Evolutionary conservation across 2,329 filamentous ascomycete species (phyloP).

Genomic region (Plectosphaerella sp.): DNA sequence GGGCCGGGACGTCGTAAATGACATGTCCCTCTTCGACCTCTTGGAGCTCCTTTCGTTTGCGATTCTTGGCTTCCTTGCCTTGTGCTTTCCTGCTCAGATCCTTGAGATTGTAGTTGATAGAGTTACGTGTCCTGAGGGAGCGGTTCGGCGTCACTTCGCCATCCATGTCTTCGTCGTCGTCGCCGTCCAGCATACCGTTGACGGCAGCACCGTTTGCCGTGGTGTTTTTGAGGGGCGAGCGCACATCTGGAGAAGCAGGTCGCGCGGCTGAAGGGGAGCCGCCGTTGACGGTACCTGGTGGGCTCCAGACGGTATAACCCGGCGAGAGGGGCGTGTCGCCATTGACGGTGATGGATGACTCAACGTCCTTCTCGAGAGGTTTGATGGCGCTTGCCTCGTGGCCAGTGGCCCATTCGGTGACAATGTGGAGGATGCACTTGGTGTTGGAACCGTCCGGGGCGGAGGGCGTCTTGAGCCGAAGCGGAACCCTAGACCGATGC

Average conservation of each 20-base stretch:
- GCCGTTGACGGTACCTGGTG: constrained; percentile 11
- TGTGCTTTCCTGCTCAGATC: constrained; percentile 53
- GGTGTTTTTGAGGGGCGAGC: background rate
- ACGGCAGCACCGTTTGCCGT: constrained; percentile 8
- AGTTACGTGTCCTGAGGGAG: constrained; percentile 42
- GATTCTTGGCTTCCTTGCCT: constrained; percentile 42
- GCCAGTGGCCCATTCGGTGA: constrained; percentile 41
- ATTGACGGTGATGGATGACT: constrained; percentile 37
- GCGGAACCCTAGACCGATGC: constrained; percentile 21
- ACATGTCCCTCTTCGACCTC: constrained; percentile 34
- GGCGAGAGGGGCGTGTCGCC: constrained; percentile 18
- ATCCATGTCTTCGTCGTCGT: constrained; percentile 39
- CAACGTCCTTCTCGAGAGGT: constrained; percentile 34
- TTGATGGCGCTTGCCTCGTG: constrained; percentile 25
- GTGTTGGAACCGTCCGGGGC: constrained; percentile 22
- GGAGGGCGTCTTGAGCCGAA: constrained; percentile 29
- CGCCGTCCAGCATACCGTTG: constrained; percentile 8
- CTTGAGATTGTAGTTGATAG: constrained; percentile 56
- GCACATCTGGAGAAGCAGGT: background rate
- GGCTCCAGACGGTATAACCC: constrained; percentile 1
- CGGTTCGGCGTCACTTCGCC: constrained; percentile 48
- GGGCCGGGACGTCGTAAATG: constrained; percentile 37
- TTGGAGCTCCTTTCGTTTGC: constrained; percentile 19
- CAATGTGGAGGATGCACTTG: constrained; percentile 43
- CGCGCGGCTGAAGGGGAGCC: background rate